Conservation (phyloP, 192 early-diverging fungal species). For the Backusella australiensis region DNA sequence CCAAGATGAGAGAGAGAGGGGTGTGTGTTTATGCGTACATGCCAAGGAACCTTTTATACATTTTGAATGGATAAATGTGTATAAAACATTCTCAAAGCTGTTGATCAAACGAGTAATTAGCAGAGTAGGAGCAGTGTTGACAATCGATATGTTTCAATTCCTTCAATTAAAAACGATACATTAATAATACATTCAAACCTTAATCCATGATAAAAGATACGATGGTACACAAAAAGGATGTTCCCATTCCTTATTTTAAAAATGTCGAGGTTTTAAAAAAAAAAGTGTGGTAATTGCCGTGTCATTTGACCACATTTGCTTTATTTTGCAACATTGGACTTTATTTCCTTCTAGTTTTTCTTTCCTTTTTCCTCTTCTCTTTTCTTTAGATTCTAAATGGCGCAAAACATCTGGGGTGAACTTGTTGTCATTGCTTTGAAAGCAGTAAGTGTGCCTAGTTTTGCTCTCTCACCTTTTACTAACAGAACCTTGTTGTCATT, state of each 20-base stretch:
- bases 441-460: not conserved
- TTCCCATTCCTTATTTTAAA: not conserved
- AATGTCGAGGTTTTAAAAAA: not conserved
- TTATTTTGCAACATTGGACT: not conserved
- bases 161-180: not conserved
- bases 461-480: not conserved
- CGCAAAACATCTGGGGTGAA: not conserved
- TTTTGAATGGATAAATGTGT: not conserved
- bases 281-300: slow-evolving; percentile 1
- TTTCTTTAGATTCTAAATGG: not conserved
- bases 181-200: not conserved
- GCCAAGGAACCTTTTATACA: not conserved
- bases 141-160: not conserved
- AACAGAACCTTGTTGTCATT: not conserved
- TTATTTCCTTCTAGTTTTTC: not conserved
- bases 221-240: not conserved
- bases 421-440: not conserved
- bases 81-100: not conserved
- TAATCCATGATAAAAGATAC: not conserved
- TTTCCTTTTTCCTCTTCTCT: not conserved
- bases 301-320: not conserved
- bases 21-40: not conserved
- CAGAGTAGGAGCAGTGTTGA: not conserved
- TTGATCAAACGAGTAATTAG: not conserved
- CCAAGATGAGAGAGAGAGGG: no score